Base-by-base conservation (phyloP, 2,329 filamentous ascomycete species). In the Trichoderma sp. region DNA sequence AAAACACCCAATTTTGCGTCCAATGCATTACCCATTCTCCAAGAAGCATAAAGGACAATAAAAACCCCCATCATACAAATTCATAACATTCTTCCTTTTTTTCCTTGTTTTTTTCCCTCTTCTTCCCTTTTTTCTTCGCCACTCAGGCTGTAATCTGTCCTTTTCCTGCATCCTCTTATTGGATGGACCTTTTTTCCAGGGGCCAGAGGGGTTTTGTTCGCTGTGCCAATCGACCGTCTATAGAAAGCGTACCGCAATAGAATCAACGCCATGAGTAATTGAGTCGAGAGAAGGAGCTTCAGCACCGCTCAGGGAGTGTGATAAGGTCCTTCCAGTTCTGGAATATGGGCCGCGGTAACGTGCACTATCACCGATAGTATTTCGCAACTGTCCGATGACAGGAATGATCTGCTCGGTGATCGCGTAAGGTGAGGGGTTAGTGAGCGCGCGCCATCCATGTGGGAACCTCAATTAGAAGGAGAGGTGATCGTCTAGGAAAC, bases 1-100 rank as follows among this genome's bases (percentile, higher is more conserved):
- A 21, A 67, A 75, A 71, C 27, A 71, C 65, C 75, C 41, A 73
- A 56, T 56, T 64, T 64, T 62, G 29, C 45, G 50, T 38, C 64
- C 64, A 66, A 38, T 67, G 59, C 53, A 67, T 35, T 71, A 64
- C 69, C 65, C 11, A 74, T 62, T 71, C 62, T 75, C 75, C 73
- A 77, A 72, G 60, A 73, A 31, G 41, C 60, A 38, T 73, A 59
- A 71, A 38, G 63, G 31, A 56, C 38, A 68, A 59, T 38, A 68
- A 63, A 63, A 24, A 41, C 35, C 65, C 33, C 45, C 41, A 75
- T 73, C 76, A 71, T 77, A 77, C 76, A 77, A 41, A 65, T 59
- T 62, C 64, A 16, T 33, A 72, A 66, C 33, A 65, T 4, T 41
- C 68, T 53, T 62, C 64, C 24, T 41, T 60, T 71, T 31, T 24